Conservation (phyloP, 495 filamentous ascomycete genomes). For the Glonium stellatum region DNA sequence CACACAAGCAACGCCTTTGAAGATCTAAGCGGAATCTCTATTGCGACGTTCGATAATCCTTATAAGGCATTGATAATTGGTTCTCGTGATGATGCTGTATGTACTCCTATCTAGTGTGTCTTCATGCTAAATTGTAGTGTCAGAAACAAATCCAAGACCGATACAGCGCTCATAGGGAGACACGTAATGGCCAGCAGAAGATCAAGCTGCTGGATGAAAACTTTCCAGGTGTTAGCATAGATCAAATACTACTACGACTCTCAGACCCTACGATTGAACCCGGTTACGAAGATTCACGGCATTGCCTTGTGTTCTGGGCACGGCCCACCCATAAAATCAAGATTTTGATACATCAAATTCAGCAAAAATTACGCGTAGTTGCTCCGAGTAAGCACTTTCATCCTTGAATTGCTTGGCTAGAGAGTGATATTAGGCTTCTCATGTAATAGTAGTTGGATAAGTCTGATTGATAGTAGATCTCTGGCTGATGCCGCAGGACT, state of each 20-base stretch:
- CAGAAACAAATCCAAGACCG: conserved; percentile 63
- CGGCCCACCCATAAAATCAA: conserved; percentile 66
- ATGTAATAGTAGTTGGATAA: not conserved
- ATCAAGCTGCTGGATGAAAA: conserved; percentile 57
- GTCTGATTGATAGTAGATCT: conserved; percentile 46
- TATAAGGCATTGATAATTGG: conserved; percentile 65
- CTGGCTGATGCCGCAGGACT: conserved; percentile 73
- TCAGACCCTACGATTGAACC: conserved; percentile 53
- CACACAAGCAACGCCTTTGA: conserved; percentile 31
- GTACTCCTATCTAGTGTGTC: not conserved
- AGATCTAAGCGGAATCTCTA: conserved; percentile 31
- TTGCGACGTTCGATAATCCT: conserved; percentile 49
- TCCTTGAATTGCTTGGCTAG: not conserved
- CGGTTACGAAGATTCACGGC: conserved; percentile 59
- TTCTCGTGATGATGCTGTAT: conserved; percentile 34
- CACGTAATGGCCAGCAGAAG: conserved; percentile 64
- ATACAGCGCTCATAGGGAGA: conserved; percentile 65
- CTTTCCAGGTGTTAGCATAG: conserved; percentile 66
- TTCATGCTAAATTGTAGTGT: not conserved
- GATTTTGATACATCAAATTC: conserved; percentile 58
- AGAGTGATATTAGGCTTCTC: conserved; percentile 1
- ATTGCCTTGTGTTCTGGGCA: conserved; percentile 84
- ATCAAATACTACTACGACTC: conserved; percentile 66
- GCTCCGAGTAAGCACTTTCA: conserved; percentile 55
- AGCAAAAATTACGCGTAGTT: conserved; percentile 53